A percentile compares a stretch with the other conserved stretches of the same genome.
Conservation (phyloP, 306 rosid genomes). For the Alnus rubra region DNA sequence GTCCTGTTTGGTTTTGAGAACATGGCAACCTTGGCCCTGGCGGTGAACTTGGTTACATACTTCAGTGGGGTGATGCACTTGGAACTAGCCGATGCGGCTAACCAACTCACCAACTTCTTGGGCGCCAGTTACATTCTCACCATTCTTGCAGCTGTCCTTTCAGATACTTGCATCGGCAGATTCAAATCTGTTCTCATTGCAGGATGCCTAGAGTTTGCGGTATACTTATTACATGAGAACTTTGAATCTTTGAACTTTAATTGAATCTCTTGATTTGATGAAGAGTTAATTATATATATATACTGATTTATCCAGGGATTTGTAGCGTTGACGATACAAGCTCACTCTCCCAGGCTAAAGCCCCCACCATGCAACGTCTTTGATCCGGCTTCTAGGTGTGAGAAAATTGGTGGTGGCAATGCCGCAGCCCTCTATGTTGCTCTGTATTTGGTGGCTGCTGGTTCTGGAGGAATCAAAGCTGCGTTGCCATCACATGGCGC, state of each 20-base stretch:
- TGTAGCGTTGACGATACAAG: conserved; percentile 63
- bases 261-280: no score
- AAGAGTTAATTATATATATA: no score
- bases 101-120: conserved; percentile 77
- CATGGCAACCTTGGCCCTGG: conserved; percentile 69
- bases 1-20: conserved; percentile 64
- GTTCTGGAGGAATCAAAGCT: conserved; percentile 76
- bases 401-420: conserved; percentile 39
- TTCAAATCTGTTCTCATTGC: conserved; percentile 55
- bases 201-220: conserved; percentile 67
- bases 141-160: conserved; percentile 61
- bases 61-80: conserved; percentile 67
- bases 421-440: conserved; percentile 62
- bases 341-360: conserved; percentile 60
- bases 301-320: conserved; percentile 50
- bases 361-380: conserved; percentile 56
- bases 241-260: no score
- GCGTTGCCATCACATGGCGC: conserved; percentile 87
- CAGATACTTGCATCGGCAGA: conserved; percentile 75
- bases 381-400: conserved; percentile 38
- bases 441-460: conserved; percentile 64
- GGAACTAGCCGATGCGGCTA: conserved; percentile 73
- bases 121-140: conserved; percentile 74
- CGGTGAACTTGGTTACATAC: conserved; percentile 80
- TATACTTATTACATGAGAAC: not conserved